A percentile compares a stretch with the other conserved stretches of the same genome.
Conservation (phyloP, 2,329 filamentous ascomycete species). For the Trichoderma koningii region DNA sequence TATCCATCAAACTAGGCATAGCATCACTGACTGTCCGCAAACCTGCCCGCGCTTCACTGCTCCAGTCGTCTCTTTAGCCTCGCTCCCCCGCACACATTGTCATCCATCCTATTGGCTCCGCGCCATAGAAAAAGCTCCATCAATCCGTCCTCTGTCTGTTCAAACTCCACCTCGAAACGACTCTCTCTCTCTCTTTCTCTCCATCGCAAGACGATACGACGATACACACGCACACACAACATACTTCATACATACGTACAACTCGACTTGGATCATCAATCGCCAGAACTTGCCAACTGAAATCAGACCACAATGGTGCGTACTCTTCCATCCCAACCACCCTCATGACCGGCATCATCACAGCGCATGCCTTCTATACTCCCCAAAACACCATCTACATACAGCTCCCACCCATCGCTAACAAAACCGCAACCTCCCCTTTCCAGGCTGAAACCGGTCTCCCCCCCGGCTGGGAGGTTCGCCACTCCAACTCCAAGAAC, state of each 20-base stretch:
- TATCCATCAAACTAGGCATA: no score
- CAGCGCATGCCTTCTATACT: neutral
- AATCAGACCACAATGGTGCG: conserved; percentile 4
- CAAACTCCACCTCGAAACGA: conserved; percentile 12
- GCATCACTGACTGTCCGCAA: no score
- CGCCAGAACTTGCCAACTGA: neutral
- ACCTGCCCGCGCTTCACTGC: neutral
- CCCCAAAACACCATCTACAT: neutral
- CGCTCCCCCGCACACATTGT: conserved; percentile 9
- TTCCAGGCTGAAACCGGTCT: conserved; percentile 73
- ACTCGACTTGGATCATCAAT: neutral
- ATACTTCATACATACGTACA: no score
- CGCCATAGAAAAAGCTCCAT: conserved; percentile 11
- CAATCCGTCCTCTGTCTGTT: neutral
- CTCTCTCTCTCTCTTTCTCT: neutral
- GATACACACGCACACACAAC: neutral
- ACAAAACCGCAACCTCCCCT: neutral
- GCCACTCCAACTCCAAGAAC: conserved; percentile 97
- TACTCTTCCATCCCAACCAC: neutral
- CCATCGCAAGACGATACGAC: neutral
- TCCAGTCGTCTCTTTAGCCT: neutral
- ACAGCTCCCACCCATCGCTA: no score
- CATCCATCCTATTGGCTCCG: conserved; percentile 16
- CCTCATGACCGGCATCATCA: neutral
- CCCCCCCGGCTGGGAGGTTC: conserved; percentile 88